A percentile compares a stretch with the other conserved stretches of the same genome.
These are phyloP conservation scores for Spatholobus suberectus DNA, from an alignment of 306 rosid genomes.

Conservation along the genomic window DNA sequence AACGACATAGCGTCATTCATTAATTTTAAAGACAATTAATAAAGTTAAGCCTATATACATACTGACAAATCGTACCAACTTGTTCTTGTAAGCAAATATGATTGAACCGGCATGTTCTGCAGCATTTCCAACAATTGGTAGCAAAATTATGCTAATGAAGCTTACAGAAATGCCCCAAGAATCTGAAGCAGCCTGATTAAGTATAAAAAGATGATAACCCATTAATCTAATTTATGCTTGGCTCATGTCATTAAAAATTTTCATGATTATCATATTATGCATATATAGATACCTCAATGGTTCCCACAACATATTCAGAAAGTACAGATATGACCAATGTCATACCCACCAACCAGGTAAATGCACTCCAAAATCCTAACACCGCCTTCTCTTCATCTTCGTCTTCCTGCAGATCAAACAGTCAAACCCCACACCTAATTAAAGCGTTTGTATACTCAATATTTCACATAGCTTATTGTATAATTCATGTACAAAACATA, in stretches of 20 bases:
- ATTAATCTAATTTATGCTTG: not conserved
- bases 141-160: conserved; percentile 88
- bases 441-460: not conserved
- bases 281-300: conserved; percentile 74
- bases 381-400: conserved; percentile 64
- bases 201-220: not conserved
- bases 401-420: conserved; percentile 51
- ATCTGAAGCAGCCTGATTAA: conserved; percentile 80
- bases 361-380: conserved; percentile 87
- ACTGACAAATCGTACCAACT: conserved; percentile 62
- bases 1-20: not conserved
- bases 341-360: conserved; percentile 87
- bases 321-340: conserved; percentile 77
- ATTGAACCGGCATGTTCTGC: conserved; percentile 98
- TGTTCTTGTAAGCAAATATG: conserved; percentile 93
- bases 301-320: conserved; percentile 88
- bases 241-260: not conserved
- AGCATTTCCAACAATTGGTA: conserved; percentile 97
- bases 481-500: too few species aligned
- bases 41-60: not conserved
- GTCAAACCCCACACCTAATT: not conserved
- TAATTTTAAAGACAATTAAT: not conserved
- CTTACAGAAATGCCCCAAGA: conserved; percentile 96
- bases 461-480: not conserved
- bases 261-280: not conserved